These are phyloP conservation scores for Delitschia confertaspora DNA, from an alignment of 495 filamentous ascomycete genomes.

Conservation along the genomic window DNA sequence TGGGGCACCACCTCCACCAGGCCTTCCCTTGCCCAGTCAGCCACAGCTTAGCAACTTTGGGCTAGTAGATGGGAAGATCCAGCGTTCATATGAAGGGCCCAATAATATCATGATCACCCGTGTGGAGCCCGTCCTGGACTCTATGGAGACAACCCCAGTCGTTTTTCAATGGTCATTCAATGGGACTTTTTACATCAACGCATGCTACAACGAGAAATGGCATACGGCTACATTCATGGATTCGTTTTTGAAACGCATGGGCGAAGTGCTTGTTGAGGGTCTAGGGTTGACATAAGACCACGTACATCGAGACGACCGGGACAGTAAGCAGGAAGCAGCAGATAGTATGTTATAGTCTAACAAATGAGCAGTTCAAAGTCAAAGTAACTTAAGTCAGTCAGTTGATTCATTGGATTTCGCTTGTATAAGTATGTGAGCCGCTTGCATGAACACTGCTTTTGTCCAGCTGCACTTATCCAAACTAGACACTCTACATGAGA, in stretches of 20 bases:
- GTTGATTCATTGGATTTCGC: too few species aligned
- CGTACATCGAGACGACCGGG: too few species aligned
- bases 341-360: too few species aligned
- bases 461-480: too few species aligned
- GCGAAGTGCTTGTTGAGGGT: neutral
- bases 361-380: too few species aligned
- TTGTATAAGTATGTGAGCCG: too few species aligned
- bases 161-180: constrained; percentile 5
- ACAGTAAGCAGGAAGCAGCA: too few species aligned
- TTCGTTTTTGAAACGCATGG: neutral
- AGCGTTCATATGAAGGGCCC: neutral
- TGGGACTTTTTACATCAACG: constrained; percentile 1
- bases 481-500: too few species aligned
- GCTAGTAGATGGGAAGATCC: constrained; percentile 4
- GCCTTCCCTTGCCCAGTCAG: constrained; percentile 2
- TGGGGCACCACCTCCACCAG: constrained; percentile 4
- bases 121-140: constrained; percentile 7
- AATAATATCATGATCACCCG: neutral
- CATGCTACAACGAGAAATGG: constrained; percentile 7
- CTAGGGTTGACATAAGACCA: constrained; percentile 2
- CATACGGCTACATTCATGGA: constrained; percentile 1
- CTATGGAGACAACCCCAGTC: constrained; percentile 3
- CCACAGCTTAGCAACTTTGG: constrained; percentile 4
- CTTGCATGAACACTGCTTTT: too few species aligned
- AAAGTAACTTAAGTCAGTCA: too few species aligned